A percentile compares a stretch with the other conserved stretches of the same genome.
Conservation (phyloP, 306 rosid genomes). For the Phaseolus lunatus region DNA sequence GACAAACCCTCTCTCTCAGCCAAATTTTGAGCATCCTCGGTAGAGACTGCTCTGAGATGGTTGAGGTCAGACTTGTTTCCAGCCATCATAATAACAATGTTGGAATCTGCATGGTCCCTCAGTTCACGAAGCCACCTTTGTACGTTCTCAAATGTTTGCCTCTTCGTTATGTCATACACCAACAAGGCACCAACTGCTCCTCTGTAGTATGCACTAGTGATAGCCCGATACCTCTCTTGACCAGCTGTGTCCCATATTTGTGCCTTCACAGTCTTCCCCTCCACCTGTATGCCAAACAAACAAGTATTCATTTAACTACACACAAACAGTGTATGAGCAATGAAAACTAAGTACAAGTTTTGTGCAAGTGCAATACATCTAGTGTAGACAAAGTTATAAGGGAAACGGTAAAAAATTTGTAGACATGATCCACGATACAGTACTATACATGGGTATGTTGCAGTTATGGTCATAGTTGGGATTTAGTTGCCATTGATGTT, state of each 20-base stretch:
- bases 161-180: conserved; percentile 80
- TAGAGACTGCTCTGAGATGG: conserved; percentile 65
- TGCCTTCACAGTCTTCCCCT: conserved; percentile 84
- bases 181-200: conserved; percentile 82
- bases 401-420: not conserved
- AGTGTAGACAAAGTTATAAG: too few relatives aligned
- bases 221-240: conserved; percentile 83
- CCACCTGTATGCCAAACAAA: conserved; percentile 55
- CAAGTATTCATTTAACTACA: not conserved
- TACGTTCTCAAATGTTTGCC: conserved; percentile 76
- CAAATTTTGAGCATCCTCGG: conserved; percentile 66
- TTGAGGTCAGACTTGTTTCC: conserved; percentile 72
- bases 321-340: not conserved
- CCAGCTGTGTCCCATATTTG: conserved; percentile 95
- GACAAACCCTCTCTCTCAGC: conserved; percentile 70
- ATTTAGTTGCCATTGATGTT: not conserved
- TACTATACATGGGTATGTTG: not conserved
- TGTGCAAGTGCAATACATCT: too few relatives aligned
- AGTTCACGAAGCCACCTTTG: conserved; percentile 78
- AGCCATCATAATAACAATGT: conserved; percentile 75
- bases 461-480: not conserved
- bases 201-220: conserved; percentile 84
- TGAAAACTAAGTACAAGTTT: not conserved
- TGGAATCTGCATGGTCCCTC: conserved; percentile 75
- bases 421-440: not conserved